Evolutionary conservation across 176 grass and related monocot genomes (phyloP).

Genomic region (Oryza coarctata): DNA sequence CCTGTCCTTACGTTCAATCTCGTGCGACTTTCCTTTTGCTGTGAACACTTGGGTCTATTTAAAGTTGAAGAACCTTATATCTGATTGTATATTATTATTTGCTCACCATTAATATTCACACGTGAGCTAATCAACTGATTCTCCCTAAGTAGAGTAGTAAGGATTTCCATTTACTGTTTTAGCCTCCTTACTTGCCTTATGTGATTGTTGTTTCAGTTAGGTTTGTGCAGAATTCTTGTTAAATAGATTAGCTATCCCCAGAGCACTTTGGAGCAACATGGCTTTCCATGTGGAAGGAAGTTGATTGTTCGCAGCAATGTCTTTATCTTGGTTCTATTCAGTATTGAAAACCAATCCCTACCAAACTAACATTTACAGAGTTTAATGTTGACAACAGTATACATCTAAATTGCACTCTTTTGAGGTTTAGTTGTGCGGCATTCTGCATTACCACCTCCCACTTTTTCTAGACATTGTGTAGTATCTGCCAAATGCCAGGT

Average conservation of each 20-base stretch:
- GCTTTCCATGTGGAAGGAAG: not conserved
- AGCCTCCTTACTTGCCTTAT: not conserved
- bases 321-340: not conserved
- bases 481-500: not conserved
- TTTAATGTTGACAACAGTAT: constrained; percentile 1
- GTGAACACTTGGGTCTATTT: not conserved
- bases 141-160: not conserved
- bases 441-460: not conserved
- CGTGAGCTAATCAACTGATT: not conserved
- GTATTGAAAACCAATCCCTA: not conserved
- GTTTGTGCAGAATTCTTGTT: not conserved
- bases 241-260: not conserved
- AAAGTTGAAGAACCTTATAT: not conserved
- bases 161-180: not conserved
- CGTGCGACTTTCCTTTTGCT: too few relatives aligned
- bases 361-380: not conserved
- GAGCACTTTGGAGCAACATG: not conserved
- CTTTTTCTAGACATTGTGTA: not conserved
- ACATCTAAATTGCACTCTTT: not conserved
- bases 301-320: not conserved
- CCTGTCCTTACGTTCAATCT: too few relatives aligned
- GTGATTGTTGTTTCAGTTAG: not conserved
- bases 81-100: not conserved
- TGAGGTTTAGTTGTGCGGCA: not conserved
- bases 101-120: not conserved